A percentile compares a stretch with the other conserved stretches of the same genome.
Conservation (phyloP, 192 early-diverging fungal genomes). For the Oehlia diaphana region DNA sequence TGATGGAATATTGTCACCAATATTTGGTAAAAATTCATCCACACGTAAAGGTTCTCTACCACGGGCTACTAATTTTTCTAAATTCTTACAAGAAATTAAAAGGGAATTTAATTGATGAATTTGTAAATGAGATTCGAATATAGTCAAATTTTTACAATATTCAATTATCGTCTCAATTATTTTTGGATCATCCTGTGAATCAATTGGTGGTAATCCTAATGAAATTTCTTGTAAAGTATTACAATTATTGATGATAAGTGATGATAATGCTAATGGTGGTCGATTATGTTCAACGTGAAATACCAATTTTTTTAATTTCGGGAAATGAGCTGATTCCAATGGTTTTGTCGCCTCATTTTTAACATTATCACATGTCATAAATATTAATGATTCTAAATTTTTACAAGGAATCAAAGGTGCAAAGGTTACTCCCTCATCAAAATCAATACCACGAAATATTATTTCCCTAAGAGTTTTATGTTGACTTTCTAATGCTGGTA, state of each 20-base stretch:
- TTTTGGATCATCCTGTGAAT: neutral
- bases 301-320: slow-evolving; percentile 1
- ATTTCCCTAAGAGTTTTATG: neutral
- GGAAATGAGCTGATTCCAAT: slow-evolving; percentile 2
- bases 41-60: neutral
- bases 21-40: slow-evolving; percentile 6
- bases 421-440: slow-evolving; percentile 12
- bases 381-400: slow-evolving; percentile 8
- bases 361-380: slow-evolving; percentile 15
- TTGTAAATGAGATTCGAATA: slow-evolving; percentile 10
- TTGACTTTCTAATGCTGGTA: slow-evolving; percentile 15
- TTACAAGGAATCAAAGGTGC: neutral
- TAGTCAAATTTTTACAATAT: slow-evolving; percentile 2
- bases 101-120: slow-evolving; percentile 3
- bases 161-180: slow-evolving; percentile 9
- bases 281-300: slow-evolving; percentile 1
- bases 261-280: neutral
- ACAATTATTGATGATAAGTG: neutral
- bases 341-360: neutral
- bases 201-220: neutral
- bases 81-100: neutral
- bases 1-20: neutral
- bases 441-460: slow-evolving; percentile 14
- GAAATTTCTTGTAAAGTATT: slow-evolving; percentile 3
- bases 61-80: neutral